Percentiles rank a stretch among this genome's conserved stretches.
Conservation (phyloP, 345 rosid species). For the Pistacia vera region DNA sequence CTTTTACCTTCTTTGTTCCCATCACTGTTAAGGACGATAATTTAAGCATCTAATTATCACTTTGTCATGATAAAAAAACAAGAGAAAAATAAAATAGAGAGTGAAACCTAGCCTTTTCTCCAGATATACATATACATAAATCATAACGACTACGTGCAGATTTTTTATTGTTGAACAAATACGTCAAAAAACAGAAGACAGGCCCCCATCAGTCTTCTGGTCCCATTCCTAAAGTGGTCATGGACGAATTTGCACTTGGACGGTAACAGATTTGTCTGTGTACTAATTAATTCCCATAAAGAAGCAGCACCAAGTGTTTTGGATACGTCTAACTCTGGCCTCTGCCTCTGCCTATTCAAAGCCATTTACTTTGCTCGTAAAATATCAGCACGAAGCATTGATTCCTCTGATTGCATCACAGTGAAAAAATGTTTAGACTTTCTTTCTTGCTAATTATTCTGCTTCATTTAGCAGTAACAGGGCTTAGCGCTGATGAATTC, state of each 20-base stretch:
- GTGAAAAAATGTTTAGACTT: slow-evolving; percentile 7
- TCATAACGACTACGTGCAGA: neutral
- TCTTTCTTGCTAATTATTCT: slow-evolving; percentile 11
- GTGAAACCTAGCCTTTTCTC: no score
- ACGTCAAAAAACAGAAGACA: neutral
- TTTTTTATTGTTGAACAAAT: neutral
- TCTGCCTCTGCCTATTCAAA: neutral
- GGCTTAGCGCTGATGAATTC: neutral
- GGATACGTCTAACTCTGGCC: neutral
- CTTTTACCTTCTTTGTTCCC: neutral
- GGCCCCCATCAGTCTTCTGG: neutral
- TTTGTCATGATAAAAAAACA: no score
- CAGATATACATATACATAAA: no score
- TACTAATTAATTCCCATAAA: neutral
- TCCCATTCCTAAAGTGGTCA: neutral
- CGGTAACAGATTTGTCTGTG: neutral
- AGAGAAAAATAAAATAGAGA: no score
- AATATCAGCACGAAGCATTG: neutral
- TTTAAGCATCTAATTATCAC: no score
- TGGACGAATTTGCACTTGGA: no score
- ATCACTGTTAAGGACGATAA: neutral
- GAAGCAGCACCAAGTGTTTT: neutral
- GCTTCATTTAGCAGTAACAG: slow-evolving; percentile 15
- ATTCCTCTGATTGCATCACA: no score
- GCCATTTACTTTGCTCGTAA: neutral